Conservation (phyloP, 805 yeast species). For the Starmerella vaccinii region DNA sequence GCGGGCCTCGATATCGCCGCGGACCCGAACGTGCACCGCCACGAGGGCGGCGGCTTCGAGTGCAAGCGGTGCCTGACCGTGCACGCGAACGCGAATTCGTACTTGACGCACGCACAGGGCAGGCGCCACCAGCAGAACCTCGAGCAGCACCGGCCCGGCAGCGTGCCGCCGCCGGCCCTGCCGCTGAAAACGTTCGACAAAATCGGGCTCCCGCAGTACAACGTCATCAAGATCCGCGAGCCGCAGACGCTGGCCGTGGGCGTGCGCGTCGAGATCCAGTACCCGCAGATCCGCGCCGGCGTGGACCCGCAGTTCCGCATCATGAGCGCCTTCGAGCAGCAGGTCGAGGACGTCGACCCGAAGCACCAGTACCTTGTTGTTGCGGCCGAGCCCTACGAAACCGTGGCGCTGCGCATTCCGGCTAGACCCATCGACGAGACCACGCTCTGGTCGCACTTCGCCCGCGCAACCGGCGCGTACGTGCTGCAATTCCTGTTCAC, state of each 20-base stretch:
- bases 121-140: constrained; percentile 68
- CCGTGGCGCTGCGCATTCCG: constrained; percentile 66
- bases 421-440: constrained; percentile 39
- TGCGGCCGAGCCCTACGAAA: constrained; percentile 87
- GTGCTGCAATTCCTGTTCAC: constrained; percentile 54
- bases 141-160: constrained; percentile 42
- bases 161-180: constrained; percentile 1
- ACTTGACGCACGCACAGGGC: constrained; percentile 75
- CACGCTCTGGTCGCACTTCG: constrained; percentile 56
- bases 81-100: constrained; percentile 71
- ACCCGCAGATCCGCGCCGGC: constrained; percentile 39
- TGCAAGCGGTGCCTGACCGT: constrained; percentile 77
- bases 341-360: constrained; percentile 38
- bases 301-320: constrained; percentile 57
- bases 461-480: constrained; percentile 49
- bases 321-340: constrained; percentile 67
- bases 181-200: constrained; percentile 31
- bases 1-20: not conserved
- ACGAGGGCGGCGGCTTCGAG: constrained; percentile 56
- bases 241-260: constrained; percentile 52
- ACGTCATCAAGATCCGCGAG: constrained; percentile 58
- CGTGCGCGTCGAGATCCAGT: constrained; percentile 49
- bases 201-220: constrained; percentile 66
- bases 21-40: not conserved
- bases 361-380: constrained; percentile 61